Conservation (phyloP, 805 yeast genomes). For the Cyberlindnera saturnus region DNA sequence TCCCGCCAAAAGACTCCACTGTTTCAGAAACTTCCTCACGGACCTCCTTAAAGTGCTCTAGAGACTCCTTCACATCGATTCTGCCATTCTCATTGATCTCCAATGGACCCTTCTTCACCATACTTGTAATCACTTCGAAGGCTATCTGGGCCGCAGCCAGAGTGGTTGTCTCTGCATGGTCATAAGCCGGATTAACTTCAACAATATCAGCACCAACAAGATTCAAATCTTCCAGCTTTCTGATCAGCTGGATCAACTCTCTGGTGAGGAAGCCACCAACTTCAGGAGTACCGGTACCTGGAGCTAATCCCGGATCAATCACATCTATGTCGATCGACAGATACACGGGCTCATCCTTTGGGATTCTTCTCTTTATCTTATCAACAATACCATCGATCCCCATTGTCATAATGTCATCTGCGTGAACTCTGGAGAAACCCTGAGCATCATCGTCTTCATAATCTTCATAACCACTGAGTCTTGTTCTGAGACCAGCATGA, state of each 20-base stretch:
- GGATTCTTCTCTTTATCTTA: constrained; percentile 48
- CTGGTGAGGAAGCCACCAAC: constrained; percentile 69
- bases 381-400: constrained; percentile 57
- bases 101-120: constrained; percentile 56
- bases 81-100: constrained; percentile 8
- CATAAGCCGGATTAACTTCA: constrained; percentile 65
- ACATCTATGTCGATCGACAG: constrained; percentile 77
- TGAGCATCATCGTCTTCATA: constrained; percentile 61
- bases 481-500: constrained; percentile 74
- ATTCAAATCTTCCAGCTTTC: constrained; percentile 53
- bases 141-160: constrained; percentile 69
- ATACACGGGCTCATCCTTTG: constrained; percentile 62
- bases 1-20: constrained; percentile 1
- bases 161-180: constrained; percentile 58
- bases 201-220: constrained; percentile 74
- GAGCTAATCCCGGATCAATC: constrained; percentile 67
- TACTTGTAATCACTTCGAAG: constrained; percentile 63
- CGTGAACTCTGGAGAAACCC: constrained; percentile 62
- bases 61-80: constrained; percentile 1
- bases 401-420: constrained; percentile 67
- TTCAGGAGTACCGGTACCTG: constrained; percentile 79
- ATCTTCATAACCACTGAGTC: constrained; percentile 59
- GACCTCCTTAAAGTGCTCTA: neutral
- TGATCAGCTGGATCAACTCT: constrained; percentile 53
- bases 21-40: neutral